Conservation (phyloP, 768 basidiomycete species). For the Suillus occidentalis region DNA sequence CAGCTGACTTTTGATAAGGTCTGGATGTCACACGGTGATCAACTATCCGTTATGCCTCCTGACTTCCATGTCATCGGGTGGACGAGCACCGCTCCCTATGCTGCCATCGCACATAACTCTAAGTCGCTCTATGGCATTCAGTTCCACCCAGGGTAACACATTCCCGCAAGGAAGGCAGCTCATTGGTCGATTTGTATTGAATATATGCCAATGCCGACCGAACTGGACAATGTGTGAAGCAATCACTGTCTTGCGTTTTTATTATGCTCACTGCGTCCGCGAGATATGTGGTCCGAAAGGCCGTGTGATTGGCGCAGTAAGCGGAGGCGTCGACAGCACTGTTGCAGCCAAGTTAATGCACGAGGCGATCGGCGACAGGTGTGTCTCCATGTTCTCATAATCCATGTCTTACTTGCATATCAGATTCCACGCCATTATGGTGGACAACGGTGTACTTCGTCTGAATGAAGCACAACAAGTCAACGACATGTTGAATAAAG, state of each 20-base stretch:
- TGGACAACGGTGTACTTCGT: constrained; percentile 96
- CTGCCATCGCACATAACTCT: constrained; percentile 87
- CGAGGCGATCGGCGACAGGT: constrained; percentile 98
- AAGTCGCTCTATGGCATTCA: constrained; percentile 96
- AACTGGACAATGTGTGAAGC: constrained; percentile 92
- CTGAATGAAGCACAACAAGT: constrained; percentile 90
- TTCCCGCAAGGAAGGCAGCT: constrained; percentile 88
- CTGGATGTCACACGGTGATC: constrained; percentile 99
- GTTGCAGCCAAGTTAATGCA: constrained; percentile 99
- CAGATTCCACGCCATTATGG: constrained; percentile 99
- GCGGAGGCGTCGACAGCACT: constrained; percentile 96
- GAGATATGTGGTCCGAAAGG: constrained; percentile 93
- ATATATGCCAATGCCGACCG: constrained; percentile 76
- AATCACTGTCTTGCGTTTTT: constrained; percentile 8
- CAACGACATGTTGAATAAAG: constrained; percentile 85
- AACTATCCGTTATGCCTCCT: constrained; percentile 76
- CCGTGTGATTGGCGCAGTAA: constrained; percentile 96
- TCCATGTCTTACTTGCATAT: constrained; percentile 3
- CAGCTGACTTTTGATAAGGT: constrained; percentile 55
- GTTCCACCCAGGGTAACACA: constrained; percentile 98
- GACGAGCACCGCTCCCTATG: constrained; percentile 86
- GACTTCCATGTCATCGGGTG: constrained; percentile 87
- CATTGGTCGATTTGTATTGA: constrained; percentile 78
- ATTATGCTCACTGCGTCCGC: constrained; percentile 49
- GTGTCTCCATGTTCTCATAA: constrained; percentile 17